Conservation (phyloP, 2,329 filamentous ascomycete species). For the Aspergillus unguis region DNA sequence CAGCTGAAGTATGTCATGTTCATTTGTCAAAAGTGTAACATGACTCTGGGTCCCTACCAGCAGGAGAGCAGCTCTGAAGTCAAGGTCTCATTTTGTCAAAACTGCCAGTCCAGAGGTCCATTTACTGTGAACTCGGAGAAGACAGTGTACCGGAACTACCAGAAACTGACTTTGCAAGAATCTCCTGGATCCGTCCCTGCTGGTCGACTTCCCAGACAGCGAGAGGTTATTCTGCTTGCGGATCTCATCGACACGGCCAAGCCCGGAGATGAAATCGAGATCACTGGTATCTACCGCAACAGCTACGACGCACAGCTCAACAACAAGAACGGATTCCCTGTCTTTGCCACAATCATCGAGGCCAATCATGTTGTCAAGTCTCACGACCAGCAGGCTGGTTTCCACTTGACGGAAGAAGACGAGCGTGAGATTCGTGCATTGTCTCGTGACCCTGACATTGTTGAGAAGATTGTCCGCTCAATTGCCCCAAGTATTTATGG, state of each 20-base stretch:
- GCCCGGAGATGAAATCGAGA: constrained; percentile 94
- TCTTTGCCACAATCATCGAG: constrained; percentile 95
- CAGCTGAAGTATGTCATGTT: constrained; percentile 99
- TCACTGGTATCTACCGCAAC: constrained; percentile 95
- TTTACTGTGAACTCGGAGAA: constrained; percentile 96
- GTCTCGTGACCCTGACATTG: constrained; percentile 83
- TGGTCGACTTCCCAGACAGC: constrained; percentile 84
- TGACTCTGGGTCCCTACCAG: constrained; percentile 91
- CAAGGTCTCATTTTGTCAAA: constrained; percentile 93
- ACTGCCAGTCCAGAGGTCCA: constrained; percentile 89
- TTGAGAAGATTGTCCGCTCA: constrained; percentile 88
- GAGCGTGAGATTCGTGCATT: constrained; percentile 85
- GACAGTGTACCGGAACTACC: constrained; percentile 97
- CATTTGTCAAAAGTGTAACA: constrained; percentile 88
- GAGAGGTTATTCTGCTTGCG: constrained; percentile 93
- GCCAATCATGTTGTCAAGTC: constrained; percentile 97
- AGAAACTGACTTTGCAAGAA: constrained; percentile 95
- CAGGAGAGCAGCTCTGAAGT: constrained; percentile 96
- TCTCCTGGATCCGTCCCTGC: constrained; percentile 95
- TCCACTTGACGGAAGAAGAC: constrained; percentile 91
- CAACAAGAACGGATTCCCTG: constrained; percentile 97
- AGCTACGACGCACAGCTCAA: constrained; percentile 97
- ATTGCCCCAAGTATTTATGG: constrained; percentile 98
- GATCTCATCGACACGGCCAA: constrained; percentile 96
- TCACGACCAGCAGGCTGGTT: constrained; percentile 95